A percentile compares a stretch with the other conserved stretches of the same genome.
These are phyloP conservation scores for Croton setiger DNA, from an alignment of 441 rosid species.

Conservation along the genomic window DNA sequence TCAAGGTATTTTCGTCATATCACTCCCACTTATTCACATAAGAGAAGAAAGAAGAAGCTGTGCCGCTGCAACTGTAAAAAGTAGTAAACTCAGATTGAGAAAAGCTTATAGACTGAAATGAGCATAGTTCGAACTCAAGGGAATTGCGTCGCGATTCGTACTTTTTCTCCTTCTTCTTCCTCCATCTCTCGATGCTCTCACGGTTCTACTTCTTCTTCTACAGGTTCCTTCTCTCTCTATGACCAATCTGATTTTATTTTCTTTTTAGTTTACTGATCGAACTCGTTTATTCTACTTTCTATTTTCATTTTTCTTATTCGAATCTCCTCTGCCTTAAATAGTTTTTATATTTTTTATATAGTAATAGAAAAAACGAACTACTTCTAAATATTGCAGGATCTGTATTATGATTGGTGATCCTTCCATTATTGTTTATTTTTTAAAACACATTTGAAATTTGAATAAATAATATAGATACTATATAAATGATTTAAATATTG, in stretches of 20 bases:
- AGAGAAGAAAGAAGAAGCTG: too few species aligned
- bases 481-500: too few species aligned
- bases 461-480: too few species aligned
- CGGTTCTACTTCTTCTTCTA: constrained; percentile 35
- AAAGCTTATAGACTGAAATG: constrained; percentile 30
- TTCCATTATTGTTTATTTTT: background rate
- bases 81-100: background rate
- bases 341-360: too few species aligned
- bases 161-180: constrained; percentile 44
- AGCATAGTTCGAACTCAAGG: constrained; percentile 46
- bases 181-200: constrained; percentile 46
- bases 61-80: background rate
- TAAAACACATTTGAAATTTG: background rate
- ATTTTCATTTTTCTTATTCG: too few species aligned
- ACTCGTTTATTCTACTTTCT: background rate
- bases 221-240: constrained; percentile 30
- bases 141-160: constrained; percentile 49
- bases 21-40: constrained; percentile 1
- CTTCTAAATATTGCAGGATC: background rate
- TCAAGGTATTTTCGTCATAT: constrained; percentile 14
- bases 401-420: background rate
- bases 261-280: background rate
- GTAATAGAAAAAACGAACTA: too few species aligned
- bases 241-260: background rate
- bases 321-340: too few species aligned